Base-by-base conservation (phyloP, 441 rosid species). In the Populus tomentosa region DNA sequence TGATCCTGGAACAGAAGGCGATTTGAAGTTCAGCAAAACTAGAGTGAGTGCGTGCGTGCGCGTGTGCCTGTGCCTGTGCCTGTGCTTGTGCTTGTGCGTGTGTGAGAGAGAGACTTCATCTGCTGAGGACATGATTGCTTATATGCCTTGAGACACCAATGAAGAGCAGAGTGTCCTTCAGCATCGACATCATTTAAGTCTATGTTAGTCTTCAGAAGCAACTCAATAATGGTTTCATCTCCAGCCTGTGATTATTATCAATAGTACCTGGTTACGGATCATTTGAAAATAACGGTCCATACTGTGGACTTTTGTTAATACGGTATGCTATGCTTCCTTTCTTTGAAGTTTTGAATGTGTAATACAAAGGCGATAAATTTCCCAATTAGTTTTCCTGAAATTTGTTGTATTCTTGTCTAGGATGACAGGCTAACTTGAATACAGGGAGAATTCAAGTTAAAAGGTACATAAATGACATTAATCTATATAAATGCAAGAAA, bases 91-190 rank as follows among this genome's bases (percentile, higher is more conserved):
- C 56, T 6, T n/a, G 26, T 23, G 64, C 1, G 14, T 16, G 14
- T 10, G 38, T 18, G 40, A 7, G 42, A 56, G 82, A 67, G 82
- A 78, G 76, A 85, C 84, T 85, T 90, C 21, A 84, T 86, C 81
- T 90, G 93, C 82, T 88, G 88, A 67, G 87, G 82, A 83, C 81
- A 83, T 6, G 92, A 81, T 82, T 83, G 85, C 84, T 86, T 86
- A 16, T 89, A 80, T 36, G 88, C 81, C 86, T 85, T 90, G 69
- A 94, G 84, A 80, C 88, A 87, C 83, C 94, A 94, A 63, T 89
- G 96, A 80, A 94, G 91, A 28, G 92, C 91, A 79, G 94, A 77
- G 82, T 91, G 89, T 53, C 93, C 97, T 35, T 92, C 92, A 79
- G 89, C 83, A 84, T 94, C 97, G 28, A 78, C 86, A 71, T 87